These are phyloP conservation scores for Panicum hallii DNA, from an alignment of 202 grass and related monocot genomes.

Conservation along the genomic window DNA sequence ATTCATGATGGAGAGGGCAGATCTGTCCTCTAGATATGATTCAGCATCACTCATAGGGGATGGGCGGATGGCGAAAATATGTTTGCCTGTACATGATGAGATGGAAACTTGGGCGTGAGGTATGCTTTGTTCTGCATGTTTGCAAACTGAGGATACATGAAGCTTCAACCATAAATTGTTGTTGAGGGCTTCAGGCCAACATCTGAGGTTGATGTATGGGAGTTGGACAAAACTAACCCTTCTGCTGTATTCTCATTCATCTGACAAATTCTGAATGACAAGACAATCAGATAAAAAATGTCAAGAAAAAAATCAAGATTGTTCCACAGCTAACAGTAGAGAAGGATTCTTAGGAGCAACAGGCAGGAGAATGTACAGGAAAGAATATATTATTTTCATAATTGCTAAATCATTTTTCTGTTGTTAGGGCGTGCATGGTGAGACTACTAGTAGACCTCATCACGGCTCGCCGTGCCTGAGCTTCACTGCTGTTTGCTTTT, in stretches of 20 bases:
- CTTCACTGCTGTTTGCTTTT: no score
- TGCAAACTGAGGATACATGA: neutral
- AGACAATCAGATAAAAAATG: conserved; percentile 16
- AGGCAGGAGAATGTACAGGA: neutral
- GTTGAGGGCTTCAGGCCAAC: neutral
- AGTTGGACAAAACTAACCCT: neutral
- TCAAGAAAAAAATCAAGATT: neutral
- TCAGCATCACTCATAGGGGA: no score
- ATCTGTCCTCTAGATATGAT: no score
- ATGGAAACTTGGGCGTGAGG: neutral
- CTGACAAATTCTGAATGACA: conserved; percentile 41
- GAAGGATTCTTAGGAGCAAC: neutral
- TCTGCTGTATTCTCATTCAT: conserved; percentile 30
- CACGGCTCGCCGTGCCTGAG: no score
- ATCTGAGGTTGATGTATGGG: neutral
- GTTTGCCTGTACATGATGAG: neutral
- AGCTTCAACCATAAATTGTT: conserved; percentile 3
- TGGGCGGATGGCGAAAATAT: neutral
- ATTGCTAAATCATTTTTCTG: neutral
- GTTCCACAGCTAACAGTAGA: neutral
- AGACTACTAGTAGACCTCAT: no score
- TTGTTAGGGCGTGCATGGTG: neutral
- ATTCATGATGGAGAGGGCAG: no score
- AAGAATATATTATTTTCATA: neutral
- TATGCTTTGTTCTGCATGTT: neutral